phyloP scores from a whole-genome alignment of 306 rosid species.

The Pueraria montana region DNA sequence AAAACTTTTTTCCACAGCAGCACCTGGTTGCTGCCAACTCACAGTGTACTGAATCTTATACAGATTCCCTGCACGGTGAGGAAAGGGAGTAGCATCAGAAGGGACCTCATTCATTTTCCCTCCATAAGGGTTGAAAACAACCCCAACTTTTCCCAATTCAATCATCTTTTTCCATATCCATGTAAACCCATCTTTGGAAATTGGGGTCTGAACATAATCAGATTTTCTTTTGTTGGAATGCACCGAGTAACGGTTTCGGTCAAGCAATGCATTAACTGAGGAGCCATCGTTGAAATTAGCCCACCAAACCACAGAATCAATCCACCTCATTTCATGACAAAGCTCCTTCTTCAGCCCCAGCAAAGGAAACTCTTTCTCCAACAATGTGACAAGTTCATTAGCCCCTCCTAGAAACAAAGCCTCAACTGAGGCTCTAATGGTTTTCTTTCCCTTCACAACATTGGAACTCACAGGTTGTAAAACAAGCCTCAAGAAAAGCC shows the following conservation, averaged over 20 bases:
- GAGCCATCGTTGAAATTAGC: constrained; percentile 45
- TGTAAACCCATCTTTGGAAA: constrained; percentile 47
- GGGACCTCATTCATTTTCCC: constrained; percentile 74
- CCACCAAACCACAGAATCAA: constrained; percentile 74
- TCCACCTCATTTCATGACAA: constrained; percentile 72
- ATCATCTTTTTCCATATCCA: constrained; percentile 46
- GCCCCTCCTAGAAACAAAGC: constrained; percentile 66
- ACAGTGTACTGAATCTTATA: constrained; percentile 76
- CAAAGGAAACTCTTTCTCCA: constrained; percentile 68
- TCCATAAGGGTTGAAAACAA: constrained; percentile 85
- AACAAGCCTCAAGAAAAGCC: constrained; percentile 66
- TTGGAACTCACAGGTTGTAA: constrained; percentile 60
- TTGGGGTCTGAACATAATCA: constrained; percentile 70
- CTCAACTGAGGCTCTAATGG: constrained; percentile 51
- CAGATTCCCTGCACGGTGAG: constrained; percentile 75
- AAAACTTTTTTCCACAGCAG: constrained; percentile 39
- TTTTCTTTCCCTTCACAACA: constrained; percentile 50
- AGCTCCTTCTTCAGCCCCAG: constrained; percentile 58
- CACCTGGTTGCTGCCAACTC: constrained; percentile 60
- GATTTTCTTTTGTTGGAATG: constrained; percentile 64
- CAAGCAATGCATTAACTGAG: constrained; percentile 52
- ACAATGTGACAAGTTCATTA: constrained; percentile 53
- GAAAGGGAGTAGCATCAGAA: constrained; percentile 67
- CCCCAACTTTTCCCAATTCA: constrained; percentile 61
- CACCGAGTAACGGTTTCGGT: constrained; percentile 53